Evolutionary conservation across 208 protist genomes (phyloP).

Genomic region (Wallacemonas sp.): DNA sequence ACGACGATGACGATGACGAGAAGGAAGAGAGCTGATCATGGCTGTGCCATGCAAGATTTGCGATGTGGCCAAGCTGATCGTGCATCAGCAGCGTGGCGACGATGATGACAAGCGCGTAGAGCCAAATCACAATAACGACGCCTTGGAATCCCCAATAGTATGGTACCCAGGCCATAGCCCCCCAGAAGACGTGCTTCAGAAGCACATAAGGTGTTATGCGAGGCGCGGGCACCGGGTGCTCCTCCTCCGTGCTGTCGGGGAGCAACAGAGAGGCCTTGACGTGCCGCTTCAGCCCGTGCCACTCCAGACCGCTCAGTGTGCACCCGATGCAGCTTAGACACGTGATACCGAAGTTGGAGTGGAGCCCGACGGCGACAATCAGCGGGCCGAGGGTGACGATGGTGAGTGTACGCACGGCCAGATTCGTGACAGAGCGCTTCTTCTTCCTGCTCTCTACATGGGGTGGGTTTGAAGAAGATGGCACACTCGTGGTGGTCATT

Average conservation of each 20-base stretch:
- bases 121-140: constrained; percentile 35
- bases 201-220: constrained; percentile 39
- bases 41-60: constrained; percentile 13
- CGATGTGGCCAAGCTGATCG: constrained; percentile 41
- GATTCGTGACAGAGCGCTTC: constrained; percentile 36
- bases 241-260: constrained; percentile 20
- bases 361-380: constrained; percentile 35
- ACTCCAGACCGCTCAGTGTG: constrained; percentile 69
- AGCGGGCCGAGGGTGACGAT: constrained; percentile 55
- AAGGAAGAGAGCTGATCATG: too few species aligned
- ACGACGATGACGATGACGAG: too few species aligned
- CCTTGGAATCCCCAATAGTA: constrained; percentile 29
- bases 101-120: constrained; percentile 65
- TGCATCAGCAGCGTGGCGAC: constrained; percentile 60
- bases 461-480: too few species aligned
- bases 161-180: constrained; percentile 44
- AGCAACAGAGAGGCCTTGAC: constrained; percentile 78
- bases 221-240: constrained; percentile 64
- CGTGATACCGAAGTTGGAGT: constrained; percentile 40
- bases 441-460: too few species aligned
- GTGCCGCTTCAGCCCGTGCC: constrained; percentile 78
- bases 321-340: constrained; percentile 47
- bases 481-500: too few species aligned
- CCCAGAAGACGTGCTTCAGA: constrained; percentile 56
- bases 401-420: constrained; percentile 60